Base-by-base conservation (phyloP, 1,284 basidiomycete species). In the Phlebopus sp. region DNA sequence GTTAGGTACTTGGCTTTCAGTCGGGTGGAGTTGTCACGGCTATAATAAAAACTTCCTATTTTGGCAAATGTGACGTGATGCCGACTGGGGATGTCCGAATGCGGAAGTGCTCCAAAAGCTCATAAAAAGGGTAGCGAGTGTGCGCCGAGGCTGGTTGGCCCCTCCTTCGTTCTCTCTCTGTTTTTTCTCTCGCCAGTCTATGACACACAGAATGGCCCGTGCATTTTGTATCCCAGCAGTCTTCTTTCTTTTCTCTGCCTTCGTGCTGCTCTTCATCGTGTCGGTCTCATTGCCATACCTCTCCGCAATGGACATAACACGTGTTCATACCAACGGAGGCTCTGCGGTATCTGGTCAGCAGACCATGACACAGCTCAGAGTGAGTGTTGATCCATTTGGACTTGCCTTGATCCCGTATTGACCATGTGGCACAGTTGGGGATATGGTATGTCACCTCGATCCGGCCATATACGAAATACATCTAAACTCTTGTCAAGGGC, bases 251-350 rank as follows among this genome's bases (percentile, higher is more conserved):
- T 69, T 80, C 55, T 66, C 64, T 44, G 84, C 87, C 23, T 76
- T 87, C 51, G 74, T 85, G 4, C 76, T 89, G 47, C 77, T 76
- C 57, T 70, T 88, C 63, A 67, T 90, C 53, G 77, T 81, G 37
- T 81, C 85, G 17, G 73, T 90, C 42, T 88, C 86, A 4, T 68
- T 88, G 5, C 87, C 86, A 1, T 81, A 70, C 66, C 68, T 89
- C 23, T 70, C 78, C 27, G 76, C 74, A 0, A 68, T 88, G 52
- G 86, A 89, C 64, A 71, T 89, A 55, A 72, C 75, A 3, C 79
- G 85, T 29, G 72, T 77, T 5, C 71, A 77, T 46, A 81, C 81
- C 49, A 45, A 44, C 19, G 68, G 61, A 8, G 59, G 59, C 17
- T 63, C 63, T 10, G 50, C 63, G 29, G 60, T 69, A 30, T 52